A percentile compares a stretch with the other conserved stretches of the same genome.
Conservation (phyloP, 2,329 filamentous ascomycete genomes). For the Hymenoscyphus repandus region DNA sequence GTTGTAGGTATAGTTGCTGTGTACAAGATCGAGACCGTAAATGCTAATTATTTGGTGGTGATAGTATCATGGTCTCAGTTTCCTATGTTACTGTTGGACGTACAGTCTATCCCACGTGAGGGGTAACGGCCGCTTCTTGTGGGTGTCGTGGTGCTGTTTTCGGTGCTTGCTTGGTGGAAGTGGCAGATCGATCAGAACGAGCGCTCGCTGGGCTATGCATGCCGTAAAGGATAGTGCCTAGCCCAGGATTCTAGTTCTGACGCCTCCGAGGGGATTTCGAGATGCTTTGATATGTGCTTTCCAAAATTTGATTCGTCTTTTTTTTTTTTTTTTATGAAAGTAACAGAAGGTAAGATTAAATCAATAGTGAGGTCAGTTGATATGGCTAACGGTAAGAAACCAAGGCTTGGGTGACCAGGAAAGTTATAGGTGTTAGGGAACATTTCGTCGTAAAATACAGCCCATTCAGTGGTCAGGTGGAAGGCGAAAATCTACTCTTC, state of each 20-base stretch:
- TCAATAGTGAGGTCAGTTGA: no score
- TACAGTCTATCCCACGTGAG: not conserved
- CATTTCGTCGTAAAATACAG: slow-evolving; percentile 16
- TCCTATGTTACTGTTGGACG: no score
- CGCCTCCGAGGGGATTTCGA: not conserved
- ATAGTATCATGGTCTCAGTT: no score
- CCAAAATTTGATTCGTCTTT: slow-evolving; percentile 1
- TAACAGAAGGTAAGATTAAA: no score
- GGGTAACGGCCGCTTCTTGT: slow-evolving; percentile 5
- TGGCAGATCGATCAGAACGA: slow-evolving; percentile 7
- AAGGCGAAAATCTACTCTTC: slow-evolving; percentile 14
- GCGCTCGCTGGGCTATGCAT: slow-evolving; percentile 8
- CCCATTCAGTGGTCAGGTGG: slow-evolving; percentile 6
- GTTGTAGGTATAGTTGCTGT: no score
- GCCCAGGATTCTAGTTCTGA: not conserved
- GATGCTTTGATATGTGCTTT: slow-evolving; percentile 3
- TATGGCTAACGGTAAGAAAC: no score
- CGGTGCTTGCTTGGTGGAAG: slow-evolving; percentile 7
- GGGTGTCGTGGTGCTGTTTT: not conserved
- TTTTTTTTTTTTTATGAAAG: slow-evolving; percentile 2
- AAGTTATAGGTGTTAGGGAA: slow-evolving; percentile 11
- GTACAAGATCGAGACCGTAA: no score
- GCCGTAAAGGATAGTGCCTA: slow-evolving; percentile 6
- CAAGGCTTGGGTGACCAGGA: slow-evolving; percentile 9
- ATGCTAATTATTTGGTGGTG: no score